Percentiles rank a stretch among this genome's conserved stretches.
phyloP scores from a whole-genome alignment of 2,329 filamentous ascomycete genomes.

The Talaromyces rugulosus region DNA sequence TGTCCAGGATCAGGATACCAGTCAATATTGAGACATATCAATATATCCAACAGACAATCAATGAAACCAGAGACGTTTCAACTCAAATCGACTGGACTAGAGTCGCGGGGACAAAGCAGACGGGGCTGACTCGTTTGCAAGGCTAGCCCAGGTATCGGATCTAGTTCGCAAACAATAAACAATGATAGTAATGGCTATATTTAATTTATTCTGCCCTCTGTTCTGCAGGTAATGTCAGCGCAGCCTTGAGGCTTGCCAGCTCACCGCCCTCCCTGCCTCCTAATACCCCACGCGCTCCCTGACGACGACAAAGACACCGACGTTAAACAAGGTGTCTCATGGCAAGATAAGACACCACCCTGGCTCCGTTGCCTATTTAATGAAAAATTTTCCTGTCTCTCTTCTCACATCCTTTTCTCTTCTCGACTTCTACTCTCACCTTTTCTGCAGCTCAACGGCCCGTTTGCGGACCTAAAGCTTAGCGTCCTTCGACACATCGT shows the following conservation, averaged over 20 bases:
- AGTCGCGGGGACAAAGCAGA: neutral
- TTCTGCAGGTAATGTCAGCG: neutral
- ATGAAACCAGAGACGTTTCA: neutral
- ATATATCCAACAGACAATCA: neutral
- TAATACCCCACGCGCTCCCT: neutral
- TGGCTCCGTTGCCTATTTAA: neutral
- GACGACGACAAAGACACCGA: neutral
- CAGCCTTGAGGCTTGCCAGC: neutral
- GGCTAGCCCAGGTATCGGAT: too few species aligned
- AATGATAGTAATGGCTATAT: neutral
- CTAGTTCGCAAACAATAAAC: neutral
- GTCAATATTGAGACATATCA: neutral
- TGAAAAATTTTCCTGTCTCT: neutral
- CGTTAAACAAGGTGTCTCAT: too few species aligned
- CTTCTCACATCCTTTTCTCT: neutral
- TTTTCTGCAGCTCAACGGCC: neutral
- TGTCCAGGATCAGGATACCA: neutral
- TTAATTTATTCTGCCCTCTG: neutral
- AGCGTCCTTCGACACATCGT: neutral
- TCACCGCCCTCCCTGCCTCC: neutral
- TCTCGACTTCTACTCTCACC: neutral
- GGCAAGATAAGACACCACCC: too few species aligned
- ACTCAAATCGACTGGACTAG: neutral
- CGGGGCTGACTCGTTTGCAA: neutral
- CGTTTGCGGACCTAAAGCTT: neutral